Conservation (phyloP, 2,329 filamentous ascomycete species). For the Fusarium sp. region DNA sequence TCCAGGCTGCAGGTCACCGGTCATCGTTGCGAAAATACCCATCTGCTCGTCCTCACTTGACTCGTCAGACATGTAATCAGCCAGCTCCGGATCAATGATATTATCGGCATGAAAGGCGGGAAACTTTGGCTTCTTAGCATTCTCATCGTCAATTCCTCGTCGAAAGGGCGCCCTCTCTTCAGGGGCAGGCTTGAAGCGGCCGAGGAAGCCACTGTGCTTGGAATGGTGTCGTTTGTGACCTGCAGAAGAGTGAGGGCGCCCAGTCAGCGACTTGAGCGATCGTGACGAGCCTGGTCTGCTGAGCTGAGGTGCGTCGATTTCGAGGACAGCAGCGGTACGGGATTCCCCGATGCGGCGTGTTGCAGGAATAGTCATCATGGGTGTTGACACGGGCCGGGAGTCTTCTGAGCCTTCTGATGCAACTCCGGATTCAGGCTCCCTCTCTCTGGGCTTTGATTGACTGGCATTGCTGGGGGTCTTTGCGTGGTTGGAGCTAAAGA, state of each 20-base stretch:
- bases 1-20: conserved; percentile 73
- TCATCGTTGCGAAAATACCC: conserved; percentile 82
- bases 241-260: conserved; percentile 78
- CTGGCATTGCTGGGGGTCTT: conserved; percentile 53
- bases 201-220: conserved; percentile 82
- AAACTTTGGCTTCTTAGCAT: conserved; percentile 73
- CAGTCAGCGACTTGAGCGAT: conserved; percentile 82
- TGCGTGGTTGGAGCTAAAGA: conserved; percentile 68
- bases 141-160: conserved; percentile 75
- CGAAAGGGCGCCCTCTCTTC: conserved; percentile 93
- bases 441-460: conserved; percentile 54
- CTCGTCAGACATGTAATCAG: conserved; percentile 94
- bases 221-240: conserved; percentile 89
- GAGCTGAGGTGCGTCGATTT: conserved; percentile 87
- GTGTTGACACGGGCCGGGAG: conserved; percentile 69
- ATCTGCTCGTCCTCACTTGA: conserved; percentile 94
- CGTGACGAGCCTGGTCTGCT: conserved; percentile 94
- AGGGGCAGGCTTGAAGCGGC: conserved; percentile 76
- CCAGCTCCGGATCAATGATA: conserved; percentile 96
- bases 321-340: conserved; percentile 87
- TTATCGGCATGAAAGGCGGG: conserved; percentile 98
- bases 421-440: conserved; percentile 55
- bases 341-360: conserved; percentile 77
- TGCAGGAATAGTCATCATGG: conserved; percentile 78
- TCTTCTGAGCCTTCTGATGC: conserved; percentile 59